These are phyloP conservation scores for Cercospora janseana DNA, from an alignment of 2,329 filamentous ascomycete genomes.

Conservation along the genomic window DNA sequence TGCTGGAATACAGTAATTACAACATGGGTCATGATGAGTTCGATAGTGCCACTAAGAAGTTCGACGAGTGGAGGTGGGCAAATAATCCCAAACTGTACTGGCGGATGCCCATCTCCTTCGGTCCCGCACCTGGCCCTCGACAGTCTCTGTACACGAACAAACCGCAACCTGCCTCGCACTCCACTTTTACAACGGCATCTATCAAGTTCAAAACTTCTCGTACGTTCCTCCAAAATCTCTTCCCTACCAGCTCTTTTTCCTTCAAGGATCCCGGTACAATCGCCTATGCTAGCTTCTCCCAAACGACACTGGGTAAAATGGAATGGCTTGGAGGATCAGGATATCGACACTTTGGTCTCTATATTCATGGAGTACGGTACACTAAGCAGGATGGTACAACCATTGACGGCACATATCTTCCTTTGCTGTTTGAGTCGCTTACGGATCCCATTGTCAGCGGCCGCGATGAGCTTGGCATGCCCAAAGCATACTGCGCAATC, in stretches of 20 bases:
- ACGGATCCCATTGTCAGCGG: conserved; percentile 61
- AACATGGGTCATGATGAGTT: conserved; percentile 52
- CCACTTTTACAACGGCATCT: conserved; percentile 40
- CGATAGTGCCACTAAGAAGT: conserved; percentile 52
- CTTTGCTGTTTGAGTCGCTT: conserved; percentile 58
- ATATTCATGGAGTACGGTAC: conserved; percentile 62
- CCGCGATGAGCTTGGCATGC: conserved; percentile 61
- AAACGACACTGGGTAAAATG: conserved; percentile 48
- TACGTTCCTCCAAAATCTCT: conserved; percentile 43
- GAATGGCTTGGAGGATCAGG: conserved; percentile 61
- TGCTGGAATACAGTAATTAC: conserved; percentile 28
- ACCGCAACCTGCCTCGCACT: background rate
- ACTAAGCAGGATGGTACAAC: conserved; percentile 49
- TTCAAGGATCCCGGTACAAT: conserved; percentile 42
- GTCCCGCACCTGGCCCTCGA: conserved; percentile 43
- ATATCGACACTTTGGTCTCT: conserved; percentile 59
- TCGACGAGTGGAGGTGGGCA: conserved; percentile 54
- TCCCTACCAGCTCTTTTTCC: conserved; percentile 39
- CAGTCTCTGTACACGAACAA: conserved; percentile 34
- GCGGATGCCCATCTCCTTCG: conserved; percentile 47
- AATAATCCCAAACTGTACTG: conserved; percentile 40
- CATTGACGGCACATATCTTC: conserved; percentile 55
- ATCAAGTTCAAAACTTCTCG: conserved; percentile 44
- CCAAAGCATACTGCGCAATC: conserved; percentile 45
- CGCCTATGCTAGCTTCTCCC: conserved; percentile 41